phyloP scores from a whole-genome alignment of 805 yeast species.

The Metschnikowia drakensbergensis region DNA sequence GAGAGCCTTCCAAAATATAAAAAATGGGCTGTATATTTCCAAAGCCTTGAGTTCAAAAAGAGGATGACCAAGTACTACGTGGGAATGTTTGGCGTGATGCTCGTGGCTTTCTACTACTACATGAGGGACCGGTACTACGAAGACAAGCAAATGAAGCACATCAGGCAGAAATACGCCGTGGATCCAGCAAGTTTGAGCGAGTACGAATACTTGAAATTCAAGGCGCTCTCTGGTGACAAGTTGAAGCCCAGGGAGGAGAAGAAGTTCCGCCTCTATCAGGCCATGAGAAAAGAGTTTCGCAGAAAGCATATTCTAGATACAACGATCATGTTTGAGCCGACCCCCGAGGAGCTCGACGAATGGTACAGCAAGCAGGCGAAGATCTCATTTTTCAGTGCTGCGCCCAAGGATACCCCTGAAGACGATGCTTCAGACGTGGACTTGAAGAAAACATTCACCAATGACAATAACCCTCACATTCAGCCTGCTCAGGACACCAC shows the following conservation, averaged over 20 bases:
- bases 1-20: conserved; percentile 34
- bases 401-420: conserved; percentile 20
- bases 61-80: conserved; percentile 58
- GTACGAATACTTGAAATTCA: conserved; percentile 59
- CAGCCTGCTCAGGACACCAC: conserved; percentile 80
- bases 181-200: conserved; percentile 47
- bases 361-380: conserved; percentile 39
- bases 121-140: conserved; percentile 63
- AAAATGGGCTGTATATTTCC: conserved; percentile 39
- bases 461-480: conserved; percentile 40
- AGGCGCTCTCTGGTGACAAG: conserved; percentile 53
- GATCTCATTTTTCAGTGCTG: conserved; percentile 21
- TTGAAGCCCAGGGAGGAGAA: conserved; percentile 62
- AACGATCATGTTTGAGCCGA: conserved; percentile 37
- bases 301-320: conserved; percentile 33
- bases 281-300: conserved; percentile 47
- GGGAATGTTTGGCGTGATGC: conserved; percentile 53
- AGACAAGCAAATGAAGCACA: conserved; percentile 55
- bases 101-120: conserved; percentile 57
- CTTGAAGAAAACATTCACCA: conserved; percentile 24
- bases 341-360: conserved; percentile 38
- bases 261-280: conserved; percentile 56
- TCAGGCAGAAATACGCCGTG: conserved; percentile 31
- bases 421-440: conserved; percentile 7
- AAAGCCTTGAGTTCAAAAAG: conserved; percentile 55